These are phyloP conservation scores for Dendrobium officinale DNA, from an alignment of 106 monocot species.

Conservation along the genomic window DNA sequence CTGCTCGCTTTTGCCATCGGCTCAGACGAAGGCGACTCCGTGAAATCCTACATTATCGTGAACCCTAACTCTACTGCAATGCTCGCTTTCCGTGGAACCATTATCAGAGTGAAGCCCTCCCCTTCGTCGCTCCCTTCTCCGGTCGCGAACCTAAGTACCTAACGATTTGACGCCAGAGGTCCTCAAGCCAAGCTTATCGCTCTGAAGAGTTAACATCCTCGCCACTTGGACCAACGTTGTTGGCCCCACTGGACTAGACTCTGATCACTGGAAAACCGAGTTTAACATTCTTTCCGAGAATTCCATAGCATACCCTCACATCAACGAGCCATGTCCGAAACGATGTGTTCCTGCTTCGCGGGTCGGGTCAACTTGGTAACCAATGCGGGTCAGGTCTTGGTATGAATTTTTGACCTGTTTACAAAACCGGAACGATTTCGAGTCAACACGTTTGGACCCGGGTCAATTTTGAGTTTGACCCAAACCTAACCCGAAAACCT, in stretches of 20 bases:
- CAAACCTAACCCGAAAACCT: too few relatives aligned
- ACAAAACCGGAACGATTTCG: too few relatives aligned
- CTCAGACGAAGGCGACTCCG: slow-evolving; percentile 59
- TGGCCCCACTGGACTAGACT: slow-evolving; percentile 71
- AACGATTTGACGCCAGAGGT: slow-evolving; percentile 44
- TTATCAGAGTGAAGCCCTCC: slow-evolving; percentile 77
- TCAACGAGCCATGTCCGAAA: slow-evolving; percentile 38
- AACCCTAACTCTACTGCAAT: slow-evolving; percentile 42
- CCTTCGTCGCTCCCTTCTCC: slow-evolving; percentile 89
- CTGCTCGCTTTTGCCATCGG: slow-evolving; percentile 82
- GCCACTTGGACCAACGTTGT: slow-evolving; percentile 89
- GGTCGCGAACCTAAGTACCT: slow-evolving; percentile 54
- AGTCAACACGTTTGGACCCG: too few relatives aligned
- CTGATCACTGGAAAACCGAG: slow-evolving; percentile 64
- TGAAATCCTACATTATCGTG: slow-evolving; percentile 60
- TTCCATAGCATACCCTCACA: slow-evolving; percentile 94
- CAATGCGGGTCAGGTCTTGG: too few relatives aligned
- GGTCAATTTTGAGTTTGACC: too few relatives aligned
- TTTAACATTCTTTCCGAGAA: slow-evolving; percentile 95
- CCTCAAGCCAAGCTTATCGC: slow-evolving; percentile 92
- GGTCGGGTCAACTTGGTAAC: too few relatives aligned
- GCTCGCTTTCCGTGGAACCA: slow-evolving; percentile 61
- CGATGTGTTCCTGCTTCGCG: too few relatives aligned
- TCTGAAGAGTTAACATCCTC: slow-evolving; percentile 86
- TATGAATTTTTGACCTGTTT: too few relatives aligned